Evolutionary conservation across 768 basidiomycete species (phyloP), one percentile per base, ranked within the genome.

Genomic region (Lactarius indigo): DNA sequence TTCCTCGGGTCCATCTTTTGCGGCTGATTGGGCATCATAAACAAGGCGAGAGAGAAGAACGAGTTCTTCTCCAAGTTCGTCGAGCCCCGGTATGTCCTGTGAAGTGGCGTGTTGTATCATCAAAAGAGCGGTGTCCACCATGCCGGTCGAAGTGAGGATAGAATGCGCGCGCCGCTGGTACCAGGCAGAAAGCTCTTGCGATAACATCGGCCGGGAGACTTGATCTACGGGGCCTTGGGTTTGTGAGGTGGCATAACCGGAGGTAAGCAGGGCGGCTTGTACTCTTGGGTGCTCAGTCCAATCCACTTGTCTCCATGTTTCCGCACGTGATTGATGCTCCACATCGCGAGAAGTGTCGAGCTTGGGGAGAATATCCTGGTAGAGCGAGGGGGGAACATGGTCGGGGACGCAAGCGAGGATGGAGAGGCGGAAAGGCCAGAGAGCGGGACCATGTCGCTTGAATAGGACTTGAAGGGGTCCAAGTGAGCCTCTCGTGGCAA

Each of bases 21-120:
- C 76, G 1, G 80, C 75, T 58, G 82, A 80, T 61, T 83, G 82
- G 12, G 86, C 81, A 73, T 97, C 94, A 71, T 99, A 99, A 15
- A 96, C 87, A 55, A 98, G 83, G 23, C 89, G 84, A 1, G 91
- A 88, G 42, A 99, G 83, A 8, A 98, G 84, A 69, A 87, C 91
- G 47, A 98, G 83, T 61, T 98, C 96, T 78, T 98, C 96, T 2
- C 95, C 96, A 3, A 95, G 76, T 72, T 87, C 86, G 70, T 96
- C 96, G 50, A 99, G 83, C 1, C 80, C 85, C 23, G 86, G 83
- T 15, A 97, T 80, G 17, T 89, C 90, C 70, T 86, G 85, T 9
- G 94, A 89, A 13, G 90, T 94, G 17, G 88, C 95, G 69, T 96
- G 88, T 74, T 97, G 96, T 10, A 94, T 83, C 55, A 90, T 81